Base-by-base conservation (phyloP, 805 yeast genomes). In the Ascoidea tarda region DNA sequence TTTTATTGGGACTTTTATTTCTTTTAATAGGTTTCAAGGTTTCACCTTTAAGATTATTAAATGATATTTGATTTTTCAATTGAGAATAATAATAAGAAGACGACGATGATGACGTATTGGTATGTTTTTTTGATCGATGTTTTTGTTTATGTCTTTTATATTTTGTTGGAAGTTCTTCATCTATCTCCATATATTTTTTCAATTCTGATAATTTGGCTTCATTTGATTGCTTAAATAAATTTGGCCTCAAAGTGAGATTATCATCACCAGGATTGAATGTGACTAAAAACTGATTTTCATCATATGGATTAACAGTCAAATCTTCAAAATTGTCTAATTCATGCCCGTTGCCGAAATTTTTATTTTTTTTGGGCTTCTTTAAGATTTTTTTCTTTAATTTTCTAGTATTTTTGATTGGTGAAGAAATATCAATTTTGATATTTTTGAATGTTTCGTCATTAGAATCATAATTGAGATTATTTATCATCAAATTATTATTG, bases 281-380 rank as follows among this genome's bases (percentile, higher is more conserved):
- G 10, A 47, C 6, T 28, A 51, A 51, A 21, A 21, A 32, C 47
- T 52, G 32, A 5, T 31, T 21, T 50, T 55, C 57, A 28, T 53
- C 42, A n/a, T 42, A 49, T 33, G 16, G 51, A 42, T 55, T 53
- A 10, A 55, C 57, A 33, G 47, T 46, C 33, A 55, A 49, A 32
- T 55, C 57, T 16, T 53, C 54, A 50, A 55, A 12, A 2, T 38
- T n/a, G 33, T 55, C 57, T 5, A 55, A 47, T 47, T 55, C 57
- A 32, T 33, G 21, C 6, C 57, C 57, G 1, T 6, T n/a, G 1
- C 57, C 57, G 48, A 32, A 54, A 6, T 52, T 45, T 10, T 46
- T 45, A 8, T 16, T 14, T 6, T 49, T 33, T 14, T 33, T 47
- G 6, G 57, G 55, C 33, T 48, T 52, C 5, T 44, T 32, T 2